phyloP scores from a whole-genome alignment of 2,329 filamentous ascomycete genomes.

The Drechslerella dactyloides region DNA sequence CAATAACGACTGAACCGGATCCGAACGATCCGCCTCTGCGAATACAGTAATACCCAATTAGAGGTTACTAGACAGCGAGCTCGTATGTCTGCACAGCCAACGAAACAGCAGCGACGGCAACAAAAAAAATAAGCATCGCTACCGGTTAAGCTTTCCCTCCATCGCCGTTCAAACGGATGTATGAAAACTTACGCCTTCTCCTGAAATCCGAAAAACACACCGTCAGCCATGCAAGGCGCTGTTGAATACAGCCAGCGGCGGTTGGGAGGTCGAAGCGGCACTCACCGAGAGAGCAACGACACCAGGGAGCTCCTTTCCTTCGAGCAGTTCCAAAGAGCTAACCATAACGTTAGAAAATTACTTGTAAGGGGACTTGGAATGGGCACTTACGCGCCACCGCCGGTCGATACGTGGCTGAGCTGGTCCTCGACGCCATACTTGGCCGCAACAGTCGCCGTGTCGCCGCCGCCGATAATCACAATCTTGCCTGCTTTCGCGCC shows the following conservation, averaged over 20 bases:
- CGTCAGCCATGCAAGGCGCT: conserved; percentile 13
- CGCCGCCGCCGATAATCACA: conserved; percentile 97
- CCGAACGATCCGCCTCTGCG: background rate
- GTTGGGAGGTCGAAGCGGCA: background rate
- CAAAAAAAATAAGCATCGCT: background rate
- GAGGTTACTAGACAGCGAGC: conserved; percentile 30
- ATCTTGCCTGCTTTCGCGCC: conserved; percentile 85
- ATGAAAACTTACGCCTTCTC: conserved; percentile 40
- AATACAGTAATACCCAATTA: background rate
- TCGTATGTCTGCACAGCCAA: conserved; percentile 42
- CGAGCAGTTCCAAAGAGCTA: conserved; percentile 83
- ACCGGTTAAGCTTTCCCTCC: too few species aligned
- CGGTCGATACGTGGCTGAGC: conserved; percentile 97
- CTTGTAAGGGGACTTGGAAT: background rate
- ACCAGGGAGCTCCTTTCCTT: conserved; percentile 97
- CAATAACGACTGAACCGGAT: too few species aligned
- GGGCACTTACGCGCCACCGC: conserved; percentile 74
- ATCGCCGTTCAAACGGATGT: conserved; percentile 3
- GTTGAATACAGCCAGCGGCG: background rate
- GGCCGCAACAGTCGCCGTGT: conserved; percentile 95
- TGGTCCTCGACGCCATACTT: conserved; percentile 97
- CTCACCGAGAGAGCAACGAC: conserved; percentile 79
- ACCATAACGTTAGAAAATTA: conserved; percentile 12
- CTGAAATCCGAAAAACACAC: conserved; percentile 10
- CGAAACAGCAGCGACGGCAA: background rate